A percentile compares a stretch with the other conserved stretches of the same genome.
phyloP scores from a whole-genome alignment of 202 grass and related monocot species.

The Panicum virgatum region DNA sequence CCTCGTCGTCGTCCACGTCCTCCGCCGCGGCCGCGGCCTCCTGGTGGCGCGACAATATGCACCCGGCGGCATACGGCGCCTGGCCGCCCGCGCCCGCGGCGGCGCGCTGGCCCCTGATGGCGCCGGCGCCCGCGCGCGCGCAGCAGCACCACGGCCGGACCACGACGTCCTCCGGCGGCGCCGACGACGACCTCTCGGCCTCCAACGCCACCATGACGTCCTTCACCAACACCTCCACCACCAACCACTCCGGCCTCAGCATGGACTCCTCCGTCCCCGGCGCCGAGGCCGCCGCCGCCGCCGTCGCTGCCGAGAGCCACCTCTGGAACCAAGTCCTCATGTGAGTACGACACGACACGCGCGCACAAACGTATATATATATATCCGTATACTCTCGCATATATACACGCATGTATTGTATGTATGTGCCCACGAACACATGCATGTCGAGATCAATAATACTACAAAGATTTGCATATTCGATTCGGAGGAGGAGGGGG shows the following conservation, averaged over 20 bases:
- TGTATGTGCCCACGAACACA: neutral
- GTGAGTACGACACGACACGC: constrained; percentile 47
- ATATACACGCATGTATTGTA: too few relatives aligned
- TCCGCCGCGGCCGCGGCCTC: neutral
- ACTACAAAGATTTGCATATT: constrained; percentile 49
- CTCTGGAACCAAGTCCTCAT: constrained; percentile 90
- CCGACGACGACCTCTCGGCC: constrained; percentile 39
- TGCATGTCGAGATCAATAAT: neutral
- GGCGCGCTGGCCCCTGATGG: constrained; percentile 30
- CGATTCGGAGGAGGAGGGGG: constrained; percentile 18
- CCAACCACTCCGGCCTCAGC: constrained; percentile 63
- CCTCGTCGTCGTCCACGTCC: constrained; percentile 35
- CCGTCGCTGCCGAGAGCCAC: constrained; percentile 87
- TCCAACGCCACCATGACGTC: constrained; percentile 64
- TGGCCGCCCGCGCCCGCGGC: constrained; percentile 34
- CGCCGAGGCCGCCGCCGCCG: constrained; percentile 31
- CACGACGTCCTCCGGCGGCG: constrained; percentile 39
- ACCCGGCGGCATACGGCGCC: neutral
- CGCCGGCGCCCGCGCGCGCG: too few relatives aligned
- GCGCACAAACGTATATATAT: neutral
- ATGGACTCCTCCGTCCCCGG: constrained; percentile 53
- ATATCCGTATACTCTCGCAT: neutral
- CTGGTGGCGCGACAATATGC: constrained; percentile 56
- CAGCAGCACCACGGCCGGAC: constrained; percentile 30
- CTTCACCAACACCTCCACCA: constrained; percentile 54